Base-by-base conservation (phyloP, 2,329 filamentous ascomycete genomes). In the Lanzia echinophila region DNA sequence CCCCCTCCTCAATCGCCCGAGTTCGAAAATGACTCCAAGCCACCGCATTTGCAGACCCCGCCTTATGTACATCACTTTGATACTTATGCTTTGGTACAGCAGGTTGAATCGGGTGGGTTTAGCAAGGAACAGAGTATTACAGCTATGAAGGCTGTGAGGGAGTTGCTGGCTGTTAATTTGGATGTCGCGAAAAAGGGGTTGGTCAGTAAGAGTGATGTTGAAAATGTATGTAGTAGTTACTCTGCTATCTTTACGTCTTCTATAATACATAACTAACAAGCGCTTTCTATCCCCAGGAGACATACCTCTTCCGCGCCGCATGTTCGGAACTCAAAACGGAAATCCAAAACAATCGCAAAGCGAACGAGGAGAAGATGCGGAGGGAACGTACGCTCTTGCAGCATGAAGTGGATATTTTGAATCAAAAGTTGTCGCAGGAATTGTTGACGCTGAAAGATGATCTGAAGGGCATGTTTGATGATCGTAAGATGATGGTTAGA, bases 21-120 rank as follows among this genome's bases (percentile, higher is more conserved):
- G 42, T 57, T 65, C 34, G 54, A 65, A 43, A 65, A 73, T 50
- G 65, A 73, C 24, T 70, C 73, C 46, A 78, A 79, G 60, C 79
- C 81, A 20, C 86, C 86, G 4, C 84, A 90, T 67, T 79, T 87
- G 67, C 77, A 82, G 46, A 80, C 88, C 0, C 82, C 88, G 7
- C 87, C 85, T 1, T 95, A 96, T 67, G 84, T 96, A 33, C 94
- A 99, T 72, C 90, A 97, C 72, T 99, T 99, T 71, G 92, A 99
- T 72, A 96, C 86, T 22, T 99, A 94, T 71, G 85, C 83, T 13
- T 79, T 97, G 5, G 94, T 97, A 15, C 86, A 87, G 65, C 83
- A 89, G 63, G 82, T 99, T 15, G 79, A 84, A 17, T 73, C 72
- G 0, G 83, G 84, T 12, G 87, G 86, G 0, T 96, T 90, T 71